Conservation (phyloP, 345 rosid species). For the Populus alba region DNA sequence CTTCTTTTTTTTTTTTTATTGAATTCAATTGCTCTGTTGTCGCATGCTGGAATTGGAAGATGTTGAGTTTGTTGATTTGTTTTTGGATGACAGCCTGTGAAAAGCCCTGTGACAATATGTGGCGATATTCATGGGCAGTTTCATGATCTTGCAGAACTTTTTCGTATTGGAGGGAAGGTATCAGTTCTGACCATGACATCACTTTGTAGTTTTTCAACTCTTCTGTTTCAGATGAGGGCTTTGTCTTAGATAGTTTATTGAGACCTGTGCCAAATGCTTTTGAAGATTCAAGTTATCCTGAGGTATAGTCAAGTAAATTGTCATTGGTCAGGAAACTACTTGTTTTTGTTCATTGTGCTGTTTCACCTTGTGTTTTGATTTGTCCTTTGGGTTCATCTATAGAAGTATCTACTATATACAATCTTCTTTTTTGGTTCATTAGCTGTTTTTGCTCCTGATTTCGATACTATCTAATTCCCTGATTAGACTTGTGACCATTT, state of each 20-base stretch:
- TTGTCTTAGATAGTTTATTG: conserved; percentile 21
- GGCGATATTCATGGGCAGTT: conserved; percentile 98
- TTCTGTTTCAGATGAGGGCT: conserved; percentile 27
- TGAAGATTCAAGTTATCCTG: conserved; percentile 24
- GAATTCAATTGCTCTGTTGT: neutral
- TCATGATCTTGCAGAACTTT: conserved; percentile 98
- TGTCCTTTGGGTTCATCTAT: neutral
- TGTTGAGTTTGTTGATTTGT: conserved; percentile 17
- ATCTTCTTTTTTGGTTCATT: neutral
- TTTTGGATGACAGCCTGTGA: conserved; percentile 58
- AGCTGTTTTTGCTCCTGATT: too few species aligned
- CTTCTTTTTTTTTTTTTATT: neutral
- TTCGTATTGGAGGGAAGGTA: conserved; percentile 96
- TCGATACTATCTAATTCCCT: neutral
- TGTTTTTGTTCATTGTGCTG: neutral
- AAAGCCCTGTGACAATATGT: conserved; percentile 91
- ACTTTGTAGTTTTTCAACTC: conserved; percentile 17
- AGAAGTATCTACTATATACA: too few species aligned
- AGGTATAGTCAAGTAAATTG: conserved; percentile 20
- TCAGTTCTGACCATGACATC: conserved; percentile 21
- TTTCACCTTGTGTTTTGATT: neutral
- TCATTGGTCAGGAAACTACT: conserved; percentile 1
- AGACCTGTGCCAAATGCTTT: conserved; percentile 24
- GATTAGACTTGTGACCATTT: neutral
- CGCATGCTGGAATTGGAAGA: neutral